phyloP scores from a whole-genome alignment of 2,329 filamentous ascomycete species.

The Fusarium mexicanum region DNA sequence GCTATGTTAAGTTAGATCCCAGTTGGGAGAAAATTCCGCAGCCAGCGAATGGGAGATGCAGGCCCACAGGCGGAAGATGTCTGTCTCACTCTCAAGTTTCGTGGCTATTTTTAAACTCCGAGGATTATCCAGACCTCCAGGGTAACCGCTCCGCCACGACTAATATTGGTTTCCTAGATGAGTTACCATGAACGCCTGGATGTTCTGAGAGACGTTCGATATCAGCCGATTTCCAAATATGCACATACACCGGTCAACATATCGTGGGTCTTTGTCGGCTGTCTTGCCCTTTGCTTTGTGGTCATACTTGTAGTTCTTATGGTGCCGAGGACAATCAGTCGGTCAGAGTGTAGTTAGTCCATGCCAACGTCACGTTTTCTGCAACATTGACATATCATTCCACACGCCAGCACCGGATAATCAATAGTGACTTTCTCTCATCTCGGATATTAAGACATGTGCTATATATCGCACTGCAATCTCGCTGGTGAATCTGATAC shows the following conservation, averaged over 20 bases:
- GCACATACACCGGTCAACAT: conserved; percentile 14
- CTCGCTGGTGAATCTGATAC: conserved; percentile 20
- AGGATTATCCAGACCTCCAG: conserved; percentile 32
- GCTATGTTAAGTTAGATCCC: not conserved
- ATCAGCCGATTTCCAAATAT: conserved; percentile 37
- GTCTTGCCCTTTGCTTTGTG: conserved; percentile 24
- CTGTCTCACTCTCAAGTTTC: not conserved
- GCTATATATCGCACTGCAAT: conserved; percentile 23
- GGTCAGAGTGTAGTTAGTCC: conserved; percentile 5
- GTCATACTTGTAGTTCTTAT: not conserved
- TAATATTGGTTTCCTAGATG: no score
- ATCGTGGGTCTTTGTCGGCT: conserved; percentile 18
- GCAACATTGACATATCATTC: conserved; percentile 20
- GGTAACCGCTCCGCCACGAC: not conserved
- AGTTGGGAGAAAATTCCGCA: conserved; percentile 18
- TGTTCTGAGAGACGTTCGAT: conserved; percentile 38
- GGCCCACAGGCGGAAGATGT: not conserved
- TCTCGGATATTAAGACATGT: conserved; percentile 23
- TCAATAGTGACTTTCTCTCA: conserved; percentile 12
- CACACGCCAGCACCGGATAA: conserved; percentile 12
- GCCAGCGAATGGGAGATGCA: conserved; percentile 16
- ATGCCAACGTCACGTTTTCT: not conserved
- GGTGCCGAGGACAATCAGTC: conserved; percentile 11
- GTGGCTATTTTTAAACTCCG: conserved; percentile 5
- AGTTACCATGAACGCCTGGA: not conserved